Conservation (phyloP, 352 stramenopile species). For the Phytophthora sansomeana region DNA sequence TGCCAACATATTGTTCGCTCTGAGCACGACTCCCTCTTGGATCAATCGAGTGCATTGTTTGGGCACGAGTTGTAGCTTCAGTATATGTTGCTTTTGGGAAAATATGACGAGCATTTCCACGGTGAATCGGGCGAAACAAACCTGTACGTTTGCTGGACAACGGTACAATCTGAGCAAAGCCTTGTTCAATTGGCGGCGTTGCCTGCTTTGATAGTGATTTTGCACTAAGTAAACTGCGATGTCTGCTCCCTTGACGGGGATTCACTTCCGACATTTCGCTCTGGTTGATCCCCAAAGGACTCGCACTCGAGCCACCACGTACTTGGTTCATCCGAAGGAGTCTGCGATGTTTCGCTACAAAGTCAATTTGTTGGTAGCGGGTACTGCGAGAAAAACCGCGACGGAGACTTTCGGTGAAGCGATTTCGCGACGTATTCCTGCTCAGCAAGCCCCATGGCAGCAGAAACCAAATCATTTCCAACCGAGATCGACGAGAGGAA, state of each 20-base stretch:
- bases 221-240: conserved; percentile 4
- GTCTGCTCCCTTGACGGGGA: neutral
- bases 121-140: no score
- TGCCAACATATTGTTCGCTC: conserved; percentile 21
- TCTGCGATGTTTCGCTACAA: conserved; percentile 1
- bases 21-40: neutral
- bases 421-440: conserved; percentile 1
- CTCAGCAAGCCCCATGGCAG: conserved; percentile 2
- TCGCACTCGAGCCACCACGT: no score
- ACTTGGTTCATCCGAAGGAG: neutral
- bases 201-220: conserved; percentile 11
- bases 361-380: conserved; percentile 19
- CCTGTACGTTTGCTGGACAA: neutral
- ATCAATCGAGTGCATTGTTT: neutral
- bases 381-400: conserved; percentile 28
- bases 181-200: neutral
- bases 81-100: neutral
- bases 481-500: no score
- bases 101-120: neutral
- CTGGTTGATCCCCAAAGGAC: neutral
- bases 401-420: conserved; percentile 19
- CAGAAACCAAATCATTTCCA: conserved; percentile 2
- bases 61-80: neutral
- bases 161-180: neutral
- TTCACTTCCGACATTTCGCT: neutral